Conservation (phyloP, 2,329 filamentous ascomycete species). For the Onygenales sp. region DNA sequence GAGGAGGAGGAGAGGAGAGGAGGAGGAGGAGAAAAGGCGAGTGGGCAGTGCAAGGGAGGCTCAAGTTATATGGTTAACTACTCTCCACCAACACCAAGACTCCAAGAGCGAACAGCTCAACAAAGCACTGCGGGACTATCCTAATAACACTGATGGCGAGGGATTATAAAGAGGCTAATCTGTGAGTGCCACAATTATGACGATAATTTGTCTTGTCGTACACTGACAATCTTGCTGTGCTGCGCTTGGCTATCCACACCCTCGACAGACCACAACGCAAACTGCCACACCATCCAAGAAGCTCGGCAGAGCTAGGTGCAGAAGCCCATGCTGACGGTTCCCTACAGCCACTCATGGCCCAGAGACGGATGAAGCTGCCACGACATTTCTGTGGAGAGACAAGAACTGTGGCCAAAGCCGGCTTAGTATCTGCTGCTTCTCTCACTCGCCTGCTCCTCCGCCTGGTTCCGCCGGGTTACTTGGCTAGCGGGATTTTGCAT, state of each 20-base stretch:
- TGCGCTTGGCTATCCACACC: background rate
- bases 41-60: too few species aligned
- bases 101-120: too few species aligned
- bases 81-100: too few species aligned
- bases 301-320: too few species aligned
- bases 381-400: background rate
- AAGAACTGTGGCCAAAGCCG: background rate
- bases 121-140: too few species aligned
- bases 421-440: background rate
- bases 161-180: background rate
- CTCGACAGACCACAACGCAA: background rate
- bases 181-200: conserved; percentile 1
- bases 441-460: background rate
- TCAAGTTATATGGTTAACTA: too few species aligned
- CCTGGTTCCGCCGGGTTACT: background rate
- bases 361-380: too few species aligned
- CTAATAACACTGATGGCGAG: too few species aligned
- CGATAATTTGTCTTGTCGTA: background rate
- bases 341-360: background rate
- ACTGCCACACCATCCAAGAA: too few species aligned
- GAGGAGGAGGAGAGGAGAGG: too few species aligned
- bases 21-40: too few species aligned
- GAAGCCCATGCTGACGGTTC: background rate
- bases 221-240: background rate
- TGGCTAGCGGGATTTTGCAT: background rate